Base-by-base conservation (phyloP, 164 flowering plant genomes). In the Santalum album region DNA sequence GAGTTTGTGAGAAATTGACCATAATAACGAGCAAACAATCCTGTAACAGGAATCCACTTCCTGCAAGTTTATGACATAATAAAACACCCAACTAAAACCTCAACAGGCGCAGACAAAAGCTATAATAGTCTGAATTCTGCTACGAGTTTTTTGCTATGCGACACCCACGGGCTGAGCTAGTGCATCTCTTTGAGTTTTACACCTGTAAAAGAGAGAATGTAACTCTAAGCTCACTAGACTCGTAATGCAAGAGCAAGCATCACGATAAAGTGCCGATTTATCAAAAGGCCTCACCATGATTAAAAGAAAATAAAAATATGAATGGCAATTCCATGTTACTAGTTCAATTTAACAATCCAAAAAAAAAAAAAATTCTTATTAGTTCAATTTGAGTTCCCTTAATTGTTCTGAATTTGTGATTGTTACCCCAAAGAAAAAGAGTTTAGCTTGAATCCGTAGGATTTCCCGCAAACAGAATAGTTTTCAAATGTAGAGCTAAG, bases 111-210 rank as follows among this genome's bases (percentile, higher is more conserved):
- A 29, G 34, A 29, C 9, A 9, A 48, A 46, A 49, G 19, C 39
- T 52, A 53, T 52, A 36, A 64, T 25, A 42, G 22, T 9, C 42
- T 38, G 16, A 38, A 29, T 32, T 58, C 47, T 19, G 21, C 21
- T 38, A 20, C 21, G 7, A 20, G 21, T 45, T 21, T 45, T 6
- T 32, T 10, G 47, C 72, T 73, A 77, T 26, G 69, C 55, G 32
- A 69, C 84, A 50, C 65, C 72, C 45, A 75, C 79, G 3, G 84
- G 74, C 62, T 73, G 78, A 55, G 61, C 39, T n/a, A 57, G 50
- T 12, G 60, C 58, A 29, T 77, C 78, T 70, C 76, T 75, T 68
- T 75, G 65, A 54, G 72, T 74, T 60, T 82, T 82, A 59, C 92
- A 85, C 80, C 92, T 85, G 82, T 20, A 60, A 48, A 63, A 27